Conservation (phyloP, 1,284 basidiomycete genomes). For the Afroboletus lepidellus region DNA sequence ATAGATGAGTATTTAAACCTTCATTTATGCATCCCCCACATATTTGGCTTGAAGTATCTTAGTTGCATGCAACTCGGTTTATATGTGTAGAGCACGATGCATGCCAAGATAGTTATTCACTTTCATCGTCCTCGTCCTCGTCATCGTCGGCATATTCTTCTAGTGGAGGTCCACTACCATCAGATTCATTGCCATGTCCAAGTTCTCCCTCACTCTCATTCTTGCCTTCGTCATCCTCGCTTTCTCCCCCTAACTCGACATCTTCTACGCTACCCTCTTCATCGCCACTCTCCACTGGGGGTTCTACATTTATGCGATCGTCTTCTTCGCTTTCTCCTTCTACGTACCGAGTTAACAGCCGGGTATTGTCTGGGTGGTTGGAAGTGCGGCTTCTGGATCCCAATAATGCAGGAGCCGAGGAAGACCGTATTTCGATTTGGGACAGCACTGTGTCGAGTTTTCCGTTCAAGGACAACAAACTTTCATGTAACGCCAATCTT, state of each 20-base stretch:
- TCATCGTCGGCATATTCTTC: constrained; percentile 71
- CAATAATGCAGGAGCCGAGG: constrained; percentile 56
- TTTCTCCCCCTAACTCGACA: constrained; percentile 59
- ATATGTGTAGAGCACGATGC: background rate
- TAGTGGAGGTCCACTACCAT: constrained; percentile 49
- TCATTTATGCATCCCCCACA: constrained; percentile 9
- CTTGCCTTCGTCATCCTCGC: constrained; percentile 54
- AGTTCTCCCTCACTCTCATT: constrained; percentile 48
- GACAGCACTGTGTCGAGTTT: constrained; percentile 91
- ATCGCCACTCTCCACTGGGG: constrained; percentile 60
- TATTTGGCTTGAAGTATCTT: constrained; percentile 5
- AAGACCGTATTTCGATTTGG: constrained; percentile 86
- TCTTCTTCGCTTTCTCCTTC: constrained; percentile 78
- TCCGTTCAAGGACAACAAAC: constrained; percentile 82
- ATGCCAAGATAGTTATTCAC: constrained; percentile 36
- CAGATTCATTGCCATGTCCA: constrained; percentile 53
- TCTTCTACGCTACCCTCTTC: constrained; percentile 72
- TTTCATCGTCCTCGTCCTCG: constrained; percentile 60
- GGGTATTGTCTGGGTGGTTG: constrained; percentile 27
- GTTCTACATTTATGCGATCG: constrained; percentile 66
- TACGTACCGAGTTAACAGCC: constrained; percentile 58
- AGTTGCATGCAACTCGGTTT: background rate
- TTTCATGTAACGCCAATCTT: constrained; percentile 82
- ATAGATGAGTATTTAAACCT: constrained; percentile 21
- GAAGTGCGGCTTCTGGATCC: constrained; percentile 40